Evolutionary conservation across 495 filamentous ascomycete genomes (phyloP).

Genomic region (Lophium mytilinum): DNA sequence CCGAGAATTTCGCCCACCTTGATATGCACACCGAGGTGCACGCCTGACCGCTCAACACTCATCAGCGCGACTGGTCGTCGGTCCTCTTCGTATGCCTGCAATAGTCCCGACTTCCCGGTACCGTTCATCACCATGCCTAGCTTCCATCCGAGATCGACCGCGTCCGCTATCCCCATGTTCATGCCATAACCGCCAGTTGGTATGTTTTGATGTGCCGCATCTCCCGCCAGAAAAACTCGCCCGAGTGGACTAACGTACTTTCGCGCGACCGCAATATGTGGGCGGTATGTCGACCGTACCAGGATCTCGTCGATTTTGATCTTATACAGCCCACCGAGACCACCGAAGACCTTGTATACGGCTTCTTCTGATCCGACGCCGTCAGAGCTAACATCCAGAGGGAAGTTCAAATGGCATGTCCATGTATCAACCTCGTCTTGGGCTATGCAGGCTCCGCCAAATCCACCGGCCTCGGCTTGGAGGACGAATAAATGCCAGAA

Average conservation of each 20-base stretch:
- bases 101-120: not conserved
- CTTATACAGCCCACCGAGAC: constrained; percentile 3
- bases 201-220: constrained; percentile 52
- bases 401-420: constrained; percentile 23
- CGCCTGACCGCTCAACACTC: not conserved
- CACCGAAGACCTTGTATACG: constrained; percentile 26
- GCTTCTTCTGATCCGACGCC: constrained; percentile 20
- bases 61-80: not conserved
- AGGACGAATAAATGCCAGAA: constrained; percentile 33
- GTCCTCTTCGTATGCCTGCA: not conserved
- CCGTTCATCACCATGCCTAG: constrained; percentile 32
- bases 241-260: constrained; percentile 7
- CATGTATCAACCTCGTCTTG: constrained; percentile 33
- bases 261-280: constrained; percentile 22
- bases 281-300: constrained; percentile 23
- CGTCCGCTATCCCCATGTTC: constrained; percentile 54
- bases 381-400: constrained; percentile 6
- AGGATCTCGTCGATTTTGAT: constrained; percentile 33
- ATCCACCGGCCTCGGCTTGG: not conserved
- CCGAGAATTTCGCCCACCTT: not conserved
- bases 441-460: constrained; percentile 22
- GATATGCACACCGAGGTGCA: not conserved
- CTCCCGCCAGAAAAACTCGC: constrained; percentile 47
- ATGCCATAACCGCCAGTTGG: constrained; percentile 52
- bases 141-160: constrained; percentile 54